phyloP scores from a whole-genome alignment of 306 rosid genomes.

The Boehmeria nivea region DNA sequence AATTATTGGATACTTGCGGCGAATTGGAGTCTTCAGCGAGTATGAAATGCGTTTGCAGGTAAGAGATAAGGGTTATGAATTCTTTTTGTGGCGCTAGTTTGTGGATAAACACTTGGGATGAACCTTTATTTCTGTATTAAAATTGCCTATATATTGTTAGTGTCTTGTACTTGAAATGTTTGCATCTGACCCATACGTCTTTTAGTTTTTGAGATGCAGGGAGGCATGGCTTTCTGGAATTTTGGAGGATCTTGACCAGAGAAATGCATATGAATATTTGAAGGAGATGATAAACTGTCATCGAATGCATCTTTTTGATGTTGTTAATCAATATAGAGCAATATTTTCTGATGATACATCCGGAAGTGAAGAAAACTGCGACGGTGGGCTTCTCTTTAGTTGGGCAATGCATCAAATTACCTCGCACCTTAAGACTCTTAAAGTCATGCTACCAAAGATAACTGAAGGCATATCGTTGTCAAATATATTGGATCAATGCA shows the following conservation, averaged over 20 bases:
- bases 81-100: neutral
- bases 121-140: too few relatives aligned
- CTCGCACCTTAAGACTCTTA: constrained; percentile 69
- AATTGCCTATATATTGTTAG: too few relatives aligned
- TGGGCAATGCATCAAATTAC: constrained; percentile 99
- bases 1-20: constrained; percentile 84
- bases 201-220: constrained; percentile 92
- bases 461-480: constrained; percentile 91
- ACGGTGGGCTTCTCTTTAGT: constrained; percentile 96
- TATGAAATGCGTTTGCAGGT: constrained; percentile 98
- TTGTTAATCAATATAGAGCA: constrained; percentile 96
- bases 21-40: constrained; percentile 89
- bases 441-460: constrained; percentile 89
- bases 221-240: constrained; percentile 96
- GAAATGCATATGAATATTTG: constrained; percentile 80
- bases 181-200: constrained; percentile 23
- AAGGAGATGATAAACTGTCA: constrained; percentile 91
- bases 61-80: neutral
- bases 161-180: constrained; percentile 9
- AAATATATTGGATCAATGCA: constrained; percentile 93
- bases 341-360: constrained; percentile 97
- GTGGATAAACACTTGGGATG: too few relatives aligned
- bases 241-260: constrained; percentile 88
- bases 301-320: constrained; percentile 96
- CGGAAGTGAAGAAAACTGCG: constrained; percentile 94